These are phyloP conservation scores for Diversispora epigaea DNA, from an alignment of 192 early-diverging fungal species.

Conservation along the genomic window DNA sequence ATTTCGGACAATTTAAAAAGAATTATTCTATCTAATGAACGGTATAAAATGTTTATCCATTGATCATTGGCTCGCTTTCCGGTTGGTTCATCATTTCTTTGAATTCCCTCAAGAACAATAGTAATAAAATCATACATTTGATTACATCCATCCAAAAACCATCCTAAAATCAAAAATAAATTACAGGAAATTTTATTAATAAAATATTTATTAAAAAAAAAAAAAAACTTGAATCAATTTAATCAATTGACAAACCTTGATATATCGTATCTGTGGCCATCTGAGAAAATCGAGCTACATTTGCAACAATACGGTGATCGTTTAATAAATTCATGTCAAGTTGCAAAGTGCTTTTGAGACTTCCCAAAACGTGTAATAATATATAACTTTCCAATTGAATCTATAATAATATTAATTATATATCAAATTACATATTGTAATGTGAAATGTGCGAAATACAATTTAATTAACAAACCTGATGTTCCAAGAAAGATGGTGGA, in stretches of 20 bases:
- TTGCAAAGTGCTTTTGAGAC: conserved; percentile 47
- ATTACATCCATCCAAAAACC: conserved; percentile 47
- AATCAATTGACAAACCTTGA: conserved; percentile 39
- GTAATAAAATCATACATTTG: conserved; percentile 49
- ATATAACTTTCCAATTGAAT: conserved; percentile 50
- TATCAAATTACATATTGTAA: not conserved
- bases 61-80: conserved; percentile 36
- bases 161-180: conserved; percentile 35
- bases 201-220: not conserved
- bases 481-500: conserved; percentile 38
- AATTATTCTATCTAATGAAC: conserved; percentile 55
- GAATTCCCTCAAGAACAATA: conserved; percentile 46
- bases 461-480: conserved; percentile 30
- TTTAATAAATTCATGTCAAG: conserved; percentile 41
- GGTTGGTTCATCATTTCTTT: conserved; percentile 26
- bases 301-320: conserved; percentile 42
- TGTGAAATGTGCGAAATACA: not conserved
- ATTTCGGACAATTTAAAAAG: conserved; percentile 54
- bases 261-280: conserved; percentile 47
- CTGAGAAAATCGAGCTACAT: conserved; percentile 47
- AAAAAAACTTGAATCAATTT: not conserved
- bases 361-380: conserved; percentile 42
- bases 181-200: not conserved
- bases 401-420: conserved; percentile 26
- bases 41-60: conserved; percentile 38